These are phyloP conservation scores for Botryotinia globosa DNA, from an alignment of 2,329 filamentous ascomycete genomes.

Conservation along the genomic window DNA sequence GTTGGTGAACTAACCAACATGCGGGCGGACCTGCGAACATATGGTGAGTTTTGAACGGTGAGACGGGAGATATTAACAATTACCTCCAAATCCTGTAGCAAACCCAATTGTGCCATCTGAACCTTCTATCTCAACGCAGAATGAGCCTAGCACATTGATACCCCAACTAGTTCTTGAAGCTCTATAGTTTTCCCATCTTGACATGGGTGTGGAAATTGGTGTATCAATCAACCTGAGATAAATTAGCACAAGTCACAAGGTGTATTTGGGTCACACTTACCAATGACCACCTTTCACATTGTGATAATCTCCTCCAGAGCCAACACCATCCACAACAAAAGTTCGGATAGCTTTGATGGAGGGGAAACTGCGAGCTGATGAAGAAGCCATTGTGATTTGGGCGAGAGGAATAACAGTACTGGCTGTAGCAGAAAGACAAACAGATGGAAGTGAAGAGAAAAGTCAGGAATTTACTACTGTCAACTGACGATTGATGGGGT, in stretches of 20 bases:
- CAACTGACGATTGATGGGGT: conserved; percentile 1
- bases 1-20: conserved; percentile 90
- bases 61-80: conserved; percentile 22
- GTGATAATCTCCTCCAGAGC: conserved; percentile 78
- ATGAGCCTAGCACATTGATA: conserved; percentile 91
- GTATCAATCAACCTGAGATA: conserved; percentile 79
- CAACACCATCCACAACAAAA: conserved; percentile 65
- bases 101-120: conserved; percentile 91
- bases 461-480: neutral
- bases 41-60: conserved; percentile 18
- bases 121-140: conserved; percentile 85
- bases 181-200: conserved; percentile 83
- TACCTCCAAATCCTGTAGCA: conserved; percentile 86
- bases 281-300: conserved; percentile 77
- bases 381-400: conserved; percentile 29
- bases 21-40: conserved; percentile 66
- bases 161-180: conserved; percentile 88
- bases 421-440: neutral
- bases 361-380: conserved; percentile 52
- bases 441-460: conserved; percentile 3
- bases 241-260: neutral
- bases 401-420: conserved; percentile 7
- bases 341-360: conserved; percentile 74
- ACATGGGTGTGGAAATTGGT: conserved; percentile 90
- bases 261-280: conserved; percentile 42